Base-by-base conservation (phyloP, 345 rosid genomes). In the Diplotaxis tenuifolia region DNA sequence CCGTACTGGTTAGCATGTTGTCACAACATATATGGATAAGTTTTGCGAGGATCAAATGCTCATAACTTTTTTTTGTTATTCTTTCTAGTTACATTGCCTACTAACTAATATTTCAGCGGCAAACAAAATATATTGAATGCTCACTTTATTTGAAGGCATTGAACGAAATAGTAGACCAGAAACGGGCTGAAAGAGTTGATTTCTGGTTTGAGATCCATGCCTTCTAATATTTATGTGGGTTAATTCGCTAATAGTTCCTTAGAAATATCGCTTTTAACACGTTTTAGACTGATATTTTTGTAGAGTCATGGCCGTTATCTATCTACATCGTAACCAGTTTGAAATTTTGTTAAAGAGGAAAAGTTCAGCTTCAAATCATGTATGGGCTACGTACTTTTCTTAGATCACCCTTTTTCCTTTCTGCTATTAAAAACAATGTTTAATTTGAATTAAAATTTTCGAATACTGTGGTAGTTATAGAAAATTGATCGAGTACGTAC, bases 381-480 rank as follows among this genome's bases (percentile, higher is more conserved):
- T 45, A 45, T 71, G 75, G 61, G 52, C 18, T 6, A 21, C 7
- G 68, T 32, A 61, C 68, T 49, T 71, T 71, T 22, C 73, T 61
- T 0, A 49, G 31, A 50, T 58, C 56, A 58, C 28, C 23, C 32
- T 61, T 61, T 71, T 71, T 71, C 60, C 61, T 71, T 71, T 61
- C 21, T 61, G 23, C 25, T 15, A 32, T n/a, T 45, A 14, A 40
- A 40, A 40, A 40, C 16, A 40, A 4, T 14, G 55, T 28, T 7
- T 47, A 50, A 19, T 50, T 71, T 71, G 67, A 45, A 45, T 19
- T n/a, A 19, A 45, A 45, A 45, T 45, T 9, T 45, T 45, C 50
- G 8, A 45, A 45, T n/a, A 15, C 19, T n/a, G 19, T 45, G 50
- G 50, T 45, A 45, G n/a, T 2, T 45, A 45, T 45, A 45, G 50